Evolutionary conservation across 345 rosid species (phyloP).

Genomic region (Sisymbrium irio): DNA sequence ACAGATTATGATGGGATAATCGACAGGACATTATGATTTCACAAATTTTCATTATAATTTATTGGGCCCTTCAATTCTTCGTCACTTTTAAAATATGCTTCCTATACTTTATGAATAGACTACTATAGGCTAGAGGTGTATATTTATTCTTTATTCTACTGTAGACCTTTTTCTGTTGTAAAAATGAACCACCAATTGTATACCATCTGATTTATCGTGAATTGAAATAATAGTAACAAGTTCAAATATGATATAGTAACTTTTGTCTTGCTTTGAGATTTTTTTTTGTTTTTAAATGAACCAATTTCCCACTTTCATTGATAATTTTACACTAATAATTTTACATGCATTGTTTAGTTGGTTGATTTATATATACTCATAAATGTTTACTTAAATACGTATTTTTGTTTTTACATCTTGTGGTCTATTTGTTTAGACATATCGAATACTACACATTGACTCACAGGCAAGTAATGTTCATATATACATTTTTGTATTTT

Average conservation of each 20-base stretch:
- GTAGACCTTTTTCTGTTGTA: slow-evolving; percentile 3
- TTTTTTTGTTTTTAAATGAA: too few relatives aligned
- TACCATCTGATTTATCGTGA: background rate
- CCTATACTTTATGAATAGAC: slow-evolving; percentile 17
- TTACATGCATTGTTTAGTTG: too few relatives aligned
- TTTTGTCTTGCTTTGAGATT: background rate
- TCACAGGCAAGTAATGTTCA: too few relatives aligned
- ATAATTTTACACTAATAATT: too few relatives aligned
- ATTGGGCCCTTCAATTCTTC: slow-evolving; percentile 32
- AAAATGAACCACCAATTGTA: background rate
- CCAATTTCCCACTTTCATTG: background rate
- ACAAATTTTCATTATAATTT: slow-evolving; percentile 26
- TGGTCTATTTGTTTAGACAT: too few relatives aligned
- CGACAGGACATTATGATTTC: slow-evolving; percentile 30
- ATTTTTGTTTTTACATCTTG: too few relatives aligned
- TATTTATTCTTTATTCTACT: background rate
- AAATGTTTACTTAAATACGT: too few relatives aligned
- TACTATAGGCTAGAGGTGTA: slow-evolving; percentile 17
- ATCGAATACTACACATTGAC: too few relatives aligned
- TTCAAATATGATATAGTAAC: background rate
- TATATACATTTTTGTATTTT: too few relatives aligned
- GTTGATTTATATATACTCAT: too few relatives aligned
- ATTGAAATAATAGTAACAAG: background rate
- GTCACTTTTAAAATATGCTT: slow-evolving; percentile 25
- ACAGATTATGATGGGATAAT: slow-evolving; percentile 31